Base-by-base conservation (phyloP, 228 moss, liverwort and hornwort genomes). In the Sphagnum fallax region DNA sequence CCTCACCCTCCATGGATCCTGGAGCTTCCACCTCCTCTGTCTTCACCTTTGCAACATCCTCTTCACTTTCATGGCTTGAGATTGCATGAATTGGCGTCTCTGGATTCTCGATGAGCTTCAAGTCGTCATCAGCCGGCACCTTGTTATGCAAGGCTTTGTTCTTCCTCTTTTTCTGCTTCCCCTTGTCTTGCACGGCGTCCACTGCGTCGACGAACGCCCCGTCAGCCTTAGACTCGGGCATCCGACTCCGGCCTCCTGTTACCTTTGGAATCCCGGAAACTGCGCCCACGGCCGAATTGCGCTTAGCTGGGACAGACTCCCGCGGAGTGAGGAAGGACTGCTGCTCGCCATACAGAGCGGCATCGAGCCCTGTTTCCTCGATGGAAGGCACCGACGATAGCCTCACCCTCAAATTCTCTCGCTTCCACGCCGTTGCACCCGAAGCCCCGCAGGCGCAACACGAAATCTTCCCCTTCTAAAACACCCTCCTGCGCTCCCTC, bases 281-380 rank as follows among this genome's bases (percentile, higher is more conserved):
- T 32, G 32, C 32, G 12, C 49, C 63, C 15, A 67, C 74, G 52
- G 66, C 71, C 50, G 32, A 18, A 51, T 64, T 53, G 57, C 60
- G 65, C 16, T 76, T 53, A 60, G 79, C 51, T 10, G 83, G 52
- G 70, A 83, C 53, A 10, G 74, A 61, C 67, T 80, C 84, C 69
- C 52, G 78, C 16, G 90, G 82, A 61, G 88, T 51, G 74, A 78
- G 58, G 78, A 80, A 83, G 16, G 83, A 86, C 59, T 82, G 71
- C 82, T 81, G 85, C 76, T 91, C 88, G 62, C 90, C 94, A 80
- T 87, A 90, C 10, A 89, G 71, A 6, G 73, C 74, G 65, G 89
- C 91, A 75, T 98, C 94, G 47, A 98, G 77, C 10, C 94, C 94
- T 8, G 93, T 90, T 76, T 98, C 94, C 63, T 98, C 98, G 61